phyloP scores from a whole-genome alignment of 2,329 filamentous ascomycete species.

The Huntiella savannae region DNA sequence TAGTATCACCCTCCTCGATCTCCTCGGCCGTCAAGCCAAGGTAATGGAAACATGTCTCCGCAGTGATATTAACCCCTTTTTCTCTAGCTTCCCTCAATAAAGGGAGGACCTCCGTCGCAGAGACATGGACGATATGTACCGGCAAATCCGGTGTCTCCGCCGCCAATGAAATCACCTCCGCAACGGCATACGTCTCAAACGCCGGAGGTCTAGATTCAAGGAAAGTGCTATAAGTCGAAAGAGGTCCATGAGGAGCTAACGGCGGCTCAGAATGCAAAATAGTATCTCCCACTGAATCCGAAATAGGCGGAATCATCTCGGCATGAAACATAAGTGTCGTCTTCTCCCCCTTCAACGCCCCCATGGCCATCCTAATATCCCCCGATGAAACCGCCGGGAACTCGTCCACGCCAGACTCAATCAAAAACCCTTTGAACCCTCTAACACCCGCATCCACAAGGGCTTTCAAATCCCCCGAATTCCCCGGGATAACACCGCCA shows the following conservation, averaged over 20 bases:
- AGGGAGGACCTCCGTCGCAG: slow-evolving; percentile 73
- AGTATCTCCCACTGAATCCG: slow-evolving; percentile 59
- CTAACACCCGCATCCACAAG: slow-evolving; percentile 72
- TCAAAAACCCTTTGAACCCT: slow-evolving; percentile 95
- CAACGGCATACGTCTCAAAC: slow-evolving; percentile 82
- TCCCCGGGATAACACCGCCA: slow-evolving; percentile 83
- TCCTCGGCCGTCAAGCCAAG: slow-evolving; percentile 67
- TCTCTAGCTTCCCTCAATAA: slow-evolving; percentile 55
- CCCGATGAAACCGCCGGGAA: slow-evolving; percentile 73
- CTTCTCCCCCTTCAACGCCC: slow-evolving; percentile 55
- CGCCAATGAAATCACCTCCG: slow-evolving; percentile 67
- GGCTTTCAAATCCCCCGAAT: slow-evolving; percentile 56
- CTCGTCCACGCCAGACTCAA: slow-evolving; percentile 90
- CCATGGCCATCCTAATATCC: slow-evolving; percentile 67
- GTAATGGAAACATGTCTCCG: slow-evolving; percentile 93
- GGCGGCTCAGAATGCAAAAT: slow-evolving; percentile 53
- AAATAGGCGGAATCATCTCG: slow-evolving; percentile 86
- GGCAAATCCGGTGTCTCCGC: slow-evolving; percentile 63
- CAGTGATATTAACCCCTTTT: slow-evolving; percentile 66
- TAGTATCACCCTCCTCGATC: slow-evolving; percentile 66
- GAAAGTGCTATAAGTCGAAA: slow-evolving; percentile 74
- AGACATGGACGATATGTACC: slow-evolving; percentile 85
- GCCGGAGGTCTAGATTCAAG: slow-evolving; percentile 72
- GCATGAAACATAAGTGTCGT: slow-evolving; percentile 98
- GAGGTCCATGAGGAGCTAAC: slow-evolving; percentile 47